Percentiles rank a stretch among this genome's conserved stretches.
phyloP scores from a whole-genome alignment of 2,329 filamentous ascomycete genomes.

The Fusarium camptoceras region DNA sequence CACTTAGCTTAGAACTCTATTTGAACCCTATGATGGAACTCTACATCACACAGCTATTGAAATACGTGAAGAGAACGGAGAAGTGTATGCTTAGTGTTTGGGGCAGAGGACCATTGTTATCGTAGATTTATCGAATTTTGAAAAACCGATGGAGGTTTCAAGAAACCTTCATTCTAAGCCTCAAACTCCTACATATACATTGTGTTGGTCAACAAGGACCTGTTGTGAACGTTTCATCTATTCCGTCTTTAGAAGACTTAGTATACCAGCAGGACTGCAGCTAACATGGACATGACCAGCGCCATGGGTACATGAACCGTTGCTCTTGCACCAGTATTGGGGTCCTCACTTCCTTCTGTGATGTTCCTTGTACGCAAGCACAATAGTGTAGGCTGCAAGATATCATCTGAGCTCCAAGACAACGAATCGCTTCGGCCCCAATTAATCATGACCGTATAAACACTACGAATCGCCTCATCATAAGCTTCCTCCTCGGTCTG shows the following conservation, averaged over 20 bases:
- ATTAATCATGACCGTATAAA: slow-evolving; percentile 27
- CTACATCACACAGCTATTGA: background rate
- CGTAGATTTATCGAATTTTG: background rate
- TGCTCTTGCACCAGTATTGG: slow-evolving; percentile 11
- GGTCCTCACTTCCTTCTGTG: slow-evolving; percentile 16
- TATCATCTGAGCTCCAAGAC: background rate
- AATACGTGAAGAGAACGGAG: background rate
- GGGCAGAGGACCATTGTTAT: background rate
- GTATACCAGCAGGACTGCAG: background rate
- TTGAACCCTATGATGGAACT: background rate
- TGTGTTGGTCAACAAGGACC: background rate
- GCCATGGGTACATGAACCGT: background rate
- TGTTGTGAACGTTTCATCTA: background rate
- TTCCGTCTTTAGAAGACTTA: background rate
- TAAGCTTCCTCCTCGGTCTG: slow-evolving; percentile 23
- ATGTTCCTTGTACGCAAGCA: slow-evolving; percentile 25
- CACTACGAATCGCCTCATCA: slow-evolving; percentile 17
- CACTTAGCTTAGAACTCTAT: background rate
- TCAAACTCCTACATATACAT: background rate
- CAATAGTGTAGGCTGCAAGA: slow-evolving; percentile 16
- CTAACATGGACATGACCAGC: slow-evolving; percentile 1
- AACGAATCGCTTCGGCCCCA: slow-evolving; percentile 7
- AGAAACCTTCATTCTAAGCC: background rate
- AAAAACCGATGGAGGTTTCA: background rate
- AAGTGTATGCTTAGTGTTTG: background rate